Percentiles rank a stretch among this genome's conserved stretches.
Conservation (phyloP, 2,329 filamentous ascomycete genomes). For the Penicillium sp. region DNA sequence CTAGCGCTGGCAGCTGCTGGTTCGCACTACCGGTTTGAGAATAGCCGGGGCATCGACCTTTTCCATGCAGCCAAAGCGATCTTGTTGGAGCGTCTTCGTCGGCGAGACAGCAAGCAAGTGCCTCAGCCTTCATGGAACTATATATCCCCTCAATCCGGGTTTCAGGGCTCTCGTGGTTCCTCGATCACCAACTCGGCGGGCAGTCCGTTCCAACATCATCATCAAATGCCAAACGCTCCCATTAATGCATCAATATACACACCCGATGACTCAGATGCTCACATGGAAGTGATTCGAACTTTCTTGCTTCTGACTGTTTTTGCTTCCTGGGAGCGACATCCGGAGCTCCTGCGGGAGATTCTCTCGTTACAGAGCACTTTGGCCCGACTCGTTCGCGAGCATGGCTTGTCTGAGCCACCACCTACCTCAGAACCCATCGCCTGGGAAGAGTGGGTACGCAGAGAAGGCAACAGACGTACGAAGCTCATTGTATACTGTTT, state of each 20-base stretch:
- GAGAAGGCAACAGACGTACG: constrained; percentile 53
- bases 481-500: constrained; percentile 57
- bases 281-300: constrained; percentile 51
- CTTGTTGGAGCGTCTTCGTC: constrained; percentile 50
- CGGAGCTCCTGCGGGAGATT: constrained; percentile 55
- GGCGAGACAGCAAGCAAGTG: constrained; percentile 47
- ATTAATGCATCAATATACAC: constrained; percentile 35
- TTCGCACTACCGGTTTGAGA: constrained; percentile 49
- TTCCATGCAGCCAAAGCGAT: constrained; percentile 57
- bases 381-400: constrained; percentile 54
- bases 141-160: constrained; percentile 36
- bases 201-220: constrained; percentile 45
- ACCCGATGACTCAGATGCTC: constrained; percentile 44
- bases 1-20: constrained; percentile 51
- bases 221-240: constrained; percentile 30
- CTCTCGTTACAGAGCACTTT: constrained; percentile 56
- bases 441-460: constrained; percentile 53
- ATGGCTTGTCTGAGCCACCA: constrained; percentile 43
- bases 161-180: constrained; percentile 41
- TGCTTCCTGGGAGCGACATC: constrained; percentile 58
- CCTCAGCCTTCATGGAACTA: constrained; percentile 44
- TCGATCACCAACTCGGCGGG: constrained; percentile 42
- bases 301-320: constrained; percentile 55
- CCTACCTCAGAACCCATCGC: constrained; percentile 42
- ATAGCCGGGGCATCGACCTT: constrained; percentile 52